These are phyloP conservation scores for Xenosphaeropsis pyriputrescens DNA, from an alignment of 2,329 filamentous ascomycete genomes.

Conservation along the genomic window DNA sequence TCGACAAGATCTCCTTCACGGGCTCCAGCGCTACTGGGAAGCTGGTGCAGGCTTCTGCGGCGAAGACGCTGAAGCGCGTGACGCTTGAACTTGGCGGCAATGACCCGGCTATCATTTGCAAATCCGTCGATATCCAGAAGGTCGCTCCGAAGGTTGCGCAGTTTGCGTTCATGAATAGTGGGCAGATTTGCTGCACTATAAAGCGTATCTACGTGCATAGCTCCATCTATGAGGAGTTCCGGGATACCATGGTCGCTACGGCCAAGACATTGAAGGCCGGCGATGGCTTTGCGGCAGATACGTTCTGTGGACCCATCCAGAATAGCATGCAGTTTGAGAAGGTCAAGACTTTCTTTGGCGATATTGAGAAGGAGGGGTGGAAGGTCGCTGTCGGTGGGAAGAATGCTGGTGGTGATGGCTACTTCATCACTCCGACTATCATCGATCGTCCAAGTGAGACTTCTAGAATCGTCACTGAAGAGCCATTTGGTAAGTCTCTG, in stretches of 20 bases:
- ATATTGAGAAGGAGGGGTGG: slow-evolving; percentile 35
- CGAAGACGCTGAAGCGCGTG: slow-evolving; percentile 35
- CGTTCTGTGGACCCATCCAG: slow-evolving; percentile 38
- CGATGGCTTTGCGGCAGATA: slow-evolving; percentile 10
- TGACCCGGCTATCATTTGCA: slow-evolving; percentile 34
- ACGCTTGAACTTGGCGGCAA: slow-evolving; percentile 40
- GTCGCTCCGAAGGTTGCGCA: slow-evolving; percentile 24
- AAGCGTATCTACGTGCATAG: slow-evolving; percentile 49
- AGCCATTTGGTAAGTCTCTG: slow-evolving; percentile 32
- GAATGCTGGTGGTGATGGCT: slow-evolving; percentile 20
- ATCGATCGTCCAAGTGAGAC: slow-evolving; percentile 39
- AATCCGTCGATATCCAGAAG: slow-evolving; percentile 32
- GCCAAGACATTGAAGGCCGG: slow-evolving; percentile 20
- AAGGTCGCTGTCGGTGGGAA: slow-evolving; percentile 27
- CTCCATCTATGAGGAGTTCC: slow-evolving; percentile 39
- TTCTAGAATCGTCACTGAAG: slow-evolving; percentile 37
- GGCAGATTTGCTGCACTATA: slow-evolving; percentile 37
- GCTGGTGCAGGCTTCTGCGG: slow-evolving; percentile 30
- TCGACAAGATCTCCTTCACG: slow-evolving; percentile 42
- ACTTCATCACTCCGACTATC: slow-evolving; percentile 42
- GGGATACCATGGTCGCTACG: slow-evolving; percentile 30
- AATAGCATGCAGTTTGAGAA: slow-evolving; percentile 50
- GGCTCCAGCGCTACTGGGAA: slow-evolving; percentile 34
- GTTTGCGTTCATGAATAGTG: slow-evolving; percentile 33
- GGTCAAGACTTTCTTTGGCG: slow-evolving; percentile 36